Percentiles rank a stretch among this genome's conserved stretches.
These are phyloP conservation scores for Arthrobotrys musiformis DNA, from an alignment of 2,329 filamentous ascomycete genomes.

Conservation along the genomic window DNA sequence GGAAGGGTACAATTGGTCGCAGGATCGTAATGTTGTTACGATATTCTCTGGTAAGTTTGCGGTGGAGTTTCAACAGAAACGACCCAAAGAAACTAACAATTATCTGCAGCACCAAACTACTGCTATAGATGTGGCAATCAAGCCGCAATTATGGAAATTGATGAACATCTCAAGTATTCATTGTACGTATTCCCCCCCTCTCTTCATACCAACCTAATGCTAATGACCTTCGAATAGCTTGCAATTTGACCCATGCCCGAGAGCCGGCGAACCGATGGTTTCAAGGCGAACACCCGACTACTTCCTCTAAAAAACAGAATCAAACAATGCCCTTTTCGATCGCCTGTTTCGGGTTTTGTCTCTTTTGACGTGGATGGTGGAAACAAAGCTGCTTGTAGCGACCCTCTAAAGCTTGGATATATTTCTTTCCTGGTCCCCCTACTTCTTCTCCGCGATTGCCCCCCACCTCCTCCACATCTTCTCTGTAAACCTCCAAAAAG, in stretches of 20 bases:
- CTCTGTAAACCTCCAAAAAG: background rate
- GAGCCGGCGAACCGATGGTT: conserved; percentile 98
- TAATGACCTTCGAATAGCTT: conserved; percentile 71
- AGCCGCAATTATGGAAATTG: conserved; percentile 99
- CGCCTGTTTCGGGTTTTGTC: conserved; percentile 1
- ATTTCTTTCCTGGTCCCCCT: background rate
- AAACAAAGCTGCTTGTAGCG: conserved; percentile 22
- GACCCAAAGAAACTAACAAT: conserved; percentile 54
- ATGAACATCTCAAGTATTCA: conserved; percentile 98
- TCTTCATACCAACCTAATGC: background rate
- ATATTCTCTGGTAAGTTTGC: conserved; percentile 83
- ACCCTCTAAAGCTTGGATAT: conserved; percentile 30
- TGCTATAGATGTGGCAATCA: conserved; percentile 99
- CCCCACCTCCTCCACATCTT: background rate
- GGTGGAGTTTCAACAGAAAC: background rate
- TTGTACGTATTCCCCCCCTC: conserved; percentile 75
- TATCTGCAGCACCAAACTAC: conserved; percentile 79
- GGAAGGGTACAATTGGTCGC: conserved; percentile 99
- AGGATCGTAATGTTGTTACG: conserved; percentile 96
- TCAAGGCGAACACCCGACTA: conserved; percentile 97
- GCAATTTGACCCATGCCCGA: conserved; percentile 98
- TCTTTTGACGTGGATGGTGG: background rate
- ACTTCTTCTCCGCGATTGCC: background rate
- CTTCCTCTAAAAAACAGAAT: conserved; percentile 77
- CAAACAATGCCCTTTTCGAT: conserved; percentile 55